Conservation (phyloP, 1,284 basidiomycete species). For the Volvariella volvacea region DNA sequence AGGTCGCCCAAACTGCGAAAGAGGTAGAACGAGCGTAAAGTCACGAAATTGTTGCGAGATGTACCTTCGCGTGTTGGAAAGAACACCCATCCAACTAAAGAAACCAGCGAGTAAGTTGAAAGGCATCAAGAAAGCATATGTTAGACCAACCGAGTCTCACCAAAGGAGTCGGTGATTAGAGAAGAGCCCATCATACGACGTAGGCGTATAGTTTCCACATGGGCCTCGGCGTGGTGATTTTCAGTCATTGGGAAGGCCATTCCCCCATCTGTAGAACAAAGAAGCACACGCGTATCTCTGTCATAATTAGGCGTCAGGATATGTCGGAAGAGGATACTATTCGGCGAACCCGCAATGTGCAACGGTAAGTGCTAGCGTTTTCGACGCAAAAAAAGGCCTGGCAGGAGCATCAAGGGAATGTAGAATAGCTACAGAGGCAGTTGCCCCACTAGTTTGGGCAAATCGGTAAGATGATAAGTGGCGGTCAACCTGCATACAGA, state of each 20-base stretch:
- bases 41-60: slow-evolving; percentile 14
- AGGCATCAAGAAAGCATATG: slow-evolving; percentile 3
- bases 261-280: slow-evolving; percentile 73
- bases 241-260: slow-evolving; percentile 79
- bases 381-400: slow-evolving; percentile 72
- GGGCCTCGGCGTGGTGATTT: slow-evolving; percentile 88
- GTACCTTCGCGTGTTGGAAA: slow-evolving; percentile 89
- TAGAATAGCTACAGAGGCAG: slow-evolving; percentile 83
- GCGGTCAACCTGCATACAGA: slow-evolving; percentile 45
- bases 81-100: slow-evolving; percentile 87
- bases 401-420: slow-evolving; percentile 78
- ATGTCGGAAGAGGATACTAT: slow-evolving; percentile 3
- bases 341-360: slow-evolving; percentile 81
- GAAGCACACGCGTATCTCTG: slow-evolving; percentile 85
- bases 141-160: slow-evolving; percentile 81
- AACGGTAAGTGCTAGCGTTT: slow-evolving; percentile 72
- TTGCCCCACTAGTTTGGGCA: slow-evolving; percentile 75
- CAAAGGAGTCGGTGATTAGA: slow-evolving; percentile 91
- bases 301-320: slow-evolving; percentile 5
- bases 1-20: slow-evolving; percentile 78
- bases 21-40: background rate
- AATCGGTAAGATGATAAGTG: slow-evolving; percentile 53
- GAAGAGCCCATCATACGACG: slow-evolving; percentile 88
- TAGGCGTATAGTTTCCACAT: slow-evolving; percentile 78
- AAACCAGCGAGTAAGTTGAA: slow-evolving; percentile 1